These are phyloP conservation scores for Puccinia triticina DNA, from an alignment of 1,284 basidiomycete genomes.

Conservation along the genomic window DNA sequence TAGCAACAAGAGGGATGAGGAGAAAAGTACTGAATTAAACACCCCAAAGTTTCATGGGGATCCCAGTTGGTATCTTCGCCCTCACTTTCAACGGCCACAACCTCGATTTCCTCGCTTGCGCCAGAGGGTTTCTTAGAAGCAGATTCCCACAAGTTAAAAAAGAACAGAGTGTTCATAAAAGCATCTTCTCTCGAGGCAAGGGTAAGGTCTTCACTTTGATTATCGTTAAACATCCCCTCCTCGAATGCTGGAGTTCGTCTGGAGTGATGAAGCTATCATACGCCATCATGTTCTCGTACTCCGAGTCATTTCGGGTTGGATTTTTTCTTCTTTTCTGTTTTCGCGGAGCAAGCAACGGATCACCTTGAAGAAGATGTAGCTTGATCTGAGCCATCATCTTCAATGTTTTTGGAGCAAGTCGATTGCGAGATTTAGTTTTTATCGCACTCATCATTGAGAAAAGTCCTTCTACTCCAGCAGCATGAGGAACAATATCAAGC, in stretches of 20 bases:
- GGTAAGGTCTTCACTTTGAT: not conserved
- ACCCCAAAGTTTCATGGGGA: no score
- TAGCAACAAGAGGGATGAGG: no score
- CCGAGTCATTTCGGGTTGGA: not conserved
- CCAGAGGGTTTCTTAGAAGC: no score
- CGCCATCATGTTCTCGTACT: conserved; percentile 21
- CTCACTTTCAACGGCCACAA: no score
- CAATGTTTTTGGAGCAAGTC: not conserved
- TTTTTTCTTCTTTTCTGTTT: not conserved
- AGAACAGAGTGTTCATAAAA: conserved; percentile 9
- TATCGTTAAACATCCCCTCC: not conserved
- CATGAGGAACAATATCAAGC: not conserved
- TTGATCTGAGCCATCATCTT: conserved; percentile 5
- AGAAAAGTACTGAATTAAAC: no score
- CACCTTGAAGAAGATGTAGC: no score
- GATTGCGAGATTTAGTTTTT: no score
- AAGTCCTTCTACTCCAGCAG: not conserved
- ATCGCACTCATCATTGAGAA: no score
- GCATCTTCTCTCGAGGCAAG: conserved; percentile 5
- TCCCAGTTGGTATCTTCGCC: no score
- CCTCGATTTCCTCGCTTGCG: no score
- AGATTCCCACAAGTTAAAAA: not conserved
- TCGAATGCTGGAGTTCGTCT: conserved; percentile 1
- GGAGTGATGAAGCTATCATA: no score
- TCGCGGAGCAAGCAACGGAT: no score